A percentile compares a stretch with the other conserved stretches of the same genome.
phyloP scores from a whole-genome alignment of 2,329 filamentous ascomycete species.

The Chaetomium globosum region DNA sequence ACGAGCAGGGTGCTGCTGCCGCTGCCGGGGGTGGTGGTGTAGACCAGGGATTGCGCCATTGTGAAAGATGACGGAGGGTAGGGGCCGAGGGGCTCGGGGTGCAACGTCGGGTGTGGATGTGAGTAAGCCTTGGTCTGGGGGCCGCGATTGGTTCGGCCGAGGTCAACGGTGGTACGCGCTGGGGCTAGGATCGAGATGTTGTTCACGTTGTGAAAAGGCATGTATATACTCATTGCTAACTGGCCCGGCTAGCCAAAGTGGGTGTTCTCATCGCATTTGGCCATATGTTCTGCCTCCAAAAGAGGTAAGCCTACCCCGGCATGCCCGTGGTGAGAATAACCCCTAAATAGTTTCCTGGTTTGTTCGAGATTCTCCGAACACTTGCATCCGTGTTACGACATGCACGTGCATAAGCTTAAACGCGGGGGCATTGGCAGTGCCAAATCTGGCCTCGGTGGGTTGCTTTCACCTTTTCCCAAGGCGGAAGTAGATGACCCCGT shows the following conservation, averaged over 20 bases:
- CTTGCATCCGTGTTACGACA: background rate
- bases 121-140: background rate
- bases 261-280: background rate
- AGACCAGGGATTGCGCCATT: background rate
- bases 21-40: background rate
- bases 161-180: no score
- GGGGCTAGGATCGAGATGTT: background rate
- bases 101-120: background rate
- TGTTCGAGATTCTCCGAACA: background rate
- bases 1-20: background rate
- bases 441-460: background rate
- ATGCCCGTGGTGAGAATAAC: background rate
- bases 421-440: background rate
- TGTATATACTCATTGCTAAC: background rate
- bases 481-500: background rate
- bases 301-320: background rate
- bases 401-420: background rate
- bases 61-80: background rate
- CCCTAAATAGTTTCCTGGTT: background rate
- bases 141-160: background rate
- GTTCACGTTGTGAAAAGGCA: background rate
- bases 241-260: background rate
- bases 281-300: background rate
- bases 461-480: background rate
- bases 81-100: background rate